phyloP scores from a whole-genome alignment of 2,329 filamentous ascomycete species.

The Talaromyces albobiverticillius region DNA sequence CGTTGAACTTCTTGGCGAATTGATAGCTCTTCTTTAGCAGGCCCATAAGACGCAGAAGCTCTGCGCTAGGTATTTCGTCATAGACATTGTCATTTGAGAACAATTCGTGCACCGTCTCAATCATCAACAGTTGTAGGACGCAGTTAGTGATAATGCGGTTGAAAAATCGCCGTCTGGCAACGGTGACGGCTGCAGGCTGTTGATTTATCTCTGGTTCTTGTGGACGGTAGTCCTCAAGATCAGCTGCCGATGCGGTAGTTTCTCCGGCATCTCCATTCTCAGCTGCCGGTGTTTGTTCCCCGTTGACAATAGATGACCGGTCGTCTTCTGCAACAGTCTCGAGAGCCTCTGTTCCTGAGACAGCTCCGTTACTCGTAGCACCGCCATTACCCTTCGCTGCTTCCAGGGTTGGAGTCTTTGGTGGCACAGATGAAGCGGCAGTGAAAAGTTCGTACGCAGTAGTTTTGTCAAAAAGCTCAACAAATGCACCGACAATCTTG shows the following conservation, averaged over 20 bases:
- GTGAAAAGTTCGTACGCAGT: conserved; percentile 95
- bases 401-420: conserved; percentile 20
- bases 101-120: conserved; percentile 97
- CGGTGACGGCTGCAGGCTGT: conserved; percentile 87
- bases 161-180: conserved; percentile 90
- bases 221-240: conserved; percentile 85
- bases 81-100: conserved; percentile 98
- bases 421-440: conserved; percentile 58
- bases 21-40: conserved; percentile 94
- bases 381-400: conserved; percentile 31
- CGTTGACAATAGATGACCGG: conserved; percentile 28
- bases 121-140: conserved; percentile 96
- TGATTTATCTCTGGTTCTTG: conserved; percentile 68
- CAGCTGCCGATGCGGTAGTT: conserved; percentile 31
- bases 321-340: conserved; percentile 22
- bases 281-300: conserved; percentile 24
- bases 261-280: conserved; percentile 30
- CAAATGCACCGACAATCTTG: conserved; percentile 92
- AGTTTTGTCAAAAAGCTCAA: conserved; percentile 89
- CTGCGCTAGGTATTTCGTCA: conserved; percentile 81
- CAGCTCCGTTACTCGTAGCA: conserved; percentile 23
- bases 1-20: conserved; percentile 96
- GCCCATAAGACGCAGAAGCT: conserved; percentile 88
- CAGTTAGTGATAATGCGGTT: conserved; percentile 99
- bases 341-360: conserved; percentile 21